Evolutionary conservation across 805 yeast genomes (phyloP), one percentile per base, ranked within the genome.

Genomic region (Grigorovia transvaalensis): DNA sequence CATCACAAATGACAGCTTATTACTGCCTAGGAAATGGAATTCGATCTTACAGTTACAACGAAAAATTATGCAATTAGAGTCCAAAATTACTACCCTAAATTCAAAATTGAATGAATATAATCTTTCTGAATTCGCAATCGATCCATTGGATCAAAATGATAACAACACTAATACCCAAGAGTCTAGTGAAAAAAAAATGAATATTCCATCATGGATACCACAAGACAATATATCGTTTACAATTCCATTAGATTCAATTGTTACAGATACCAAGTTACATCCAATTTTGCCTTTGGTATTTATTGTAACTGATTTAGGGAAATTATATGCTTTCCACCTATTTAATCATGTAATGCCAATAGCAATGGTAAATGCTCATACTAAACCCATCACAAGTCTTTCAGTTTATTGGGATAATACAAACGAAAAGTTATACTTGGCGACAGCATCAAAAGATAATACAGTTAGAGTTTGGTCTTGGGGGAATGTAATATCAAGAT

Each of bases 41-140:
- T 82, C 95, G 0, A 91, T 90, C 4, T 74, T 88, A 35, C 72
- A 96, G 46, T 72, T 91, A 33, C 96, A 91, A 67, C 78, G 81
- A 55, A 77, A 79, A 59, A 82, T 84, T 45, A 70, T 84, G 52
- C 91, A 83, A 49, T 67, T 88, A 45, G 96, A 90, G 60, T 68
- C 74, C 18, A 83, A 81, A 47, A 64, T 78, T 4, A 67, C 67
- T 17, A 74, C 76, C 43, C 69, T 82, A 54, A 70, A 77, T 44
- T 74, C 76, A n/a, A 70, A 72, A 15, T 59, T 76, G 18, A 76
- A 74, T 33, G 38, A 33, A 33, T 11, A 13, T 33, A 13, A 13
- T 33, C 15, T 33, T 11, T 33, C 38, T 33, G 15, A 33, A 33
- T 33, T 11, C 38, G 8, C 38, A 33, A 33, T 33, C 9, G 38